Evolutionary conservation across 2,329 filamentous ascomycete species (phyloP), one percentile per base, ranked within the genome.

Genomic region (Fusarium devonianum): DNA sequence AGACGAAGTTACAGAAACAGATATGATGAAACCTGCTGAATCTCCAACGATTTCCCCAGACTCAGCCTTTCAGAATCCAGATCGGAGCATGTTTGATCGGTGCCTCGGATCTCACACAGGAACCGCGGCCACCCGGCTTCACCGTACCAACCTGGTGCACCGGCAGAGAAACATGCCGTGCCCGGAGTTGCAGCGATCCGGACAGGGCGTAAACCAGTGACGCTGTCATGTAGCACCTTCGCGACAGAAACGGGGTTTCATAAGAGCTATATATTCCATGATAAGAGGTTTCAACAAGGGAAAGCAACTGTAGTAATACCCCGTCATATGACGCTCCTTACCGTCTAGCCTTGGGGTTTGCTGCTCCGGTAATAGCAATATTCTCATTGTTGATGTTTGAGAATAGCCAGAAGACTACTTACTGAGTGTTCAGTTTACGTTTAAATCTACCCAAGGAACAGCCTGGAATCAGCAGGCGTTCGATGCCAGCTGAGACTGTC

Each of bases 261-360:
- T n/a, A n/a, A n/a, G n/a, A n/a, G n/a, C 82, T 85, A 62, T 87
- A 80, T 26, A 87, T 86, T 19, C 78, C 81, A 3, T 82, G 76
- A 42, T 90, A 86, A 36, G 87, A 85, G 2, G 90, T 92, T 65
- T 94, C 88, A 68, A 97, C 94, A 62, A 97, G 91, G 36, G 92
- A 92, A 60, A n/a, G n/a, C n/a, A n/a, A n/a, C n/a, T n/a, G n/a
- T n/a, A n/a, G n/a, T n/a, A n/a, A n/a, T n/a, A n/a, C n/a, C n/a
- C n/a, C n/a, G n/a, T n/a, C n/a, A n/a, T n/a, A n/a, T n/a, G n/a
- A n/a, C n/a, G n/a, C n/a, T n/a, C n/a, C n/a, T n/a, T n/a, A n/a
- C n/a, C n/a, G n/a, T n/a, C n/a, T n/a, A n/a, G n/a, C n/a, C n/a
- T n/a, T n/a, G n/a, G n/a, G n/a, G n/a, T 48, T 82, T 80, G 37